A percentile compares a stretch with the other conserved stretches of the same genome.
Conservation (phyloP, 208 protist genomes). For the Crithidia brevicula region DNA sequence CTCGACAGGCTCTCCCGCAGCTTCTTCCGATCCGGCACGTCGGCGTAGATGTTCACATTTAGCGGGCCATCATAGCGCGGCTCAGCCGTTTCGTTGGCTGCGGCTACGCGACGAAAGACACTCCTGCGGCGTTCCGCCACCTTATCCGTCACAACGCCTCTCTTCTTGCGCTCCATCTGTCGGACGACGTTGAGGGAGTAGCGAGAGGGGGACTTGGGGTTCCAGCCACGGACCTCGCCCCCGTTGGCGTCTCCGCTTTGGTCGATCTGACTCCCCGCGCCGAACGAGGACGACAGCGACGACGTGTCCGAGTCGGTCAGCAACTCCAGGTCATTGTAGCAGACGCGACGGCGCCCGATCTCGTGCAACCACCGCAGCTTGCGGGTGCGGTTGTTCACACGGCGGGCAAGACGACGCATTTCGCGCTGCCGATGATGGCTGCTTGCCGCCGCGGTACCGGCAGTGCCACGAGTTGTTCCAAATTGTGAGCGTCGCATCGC, state of each 20-base stretch:
- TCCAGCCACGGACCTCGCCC: background rate
- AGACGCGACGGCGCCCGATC: conserved; percentile 20
- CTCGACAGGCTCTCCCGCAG: background rate
- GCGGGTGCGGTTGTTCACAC: conserved; percentile 25
- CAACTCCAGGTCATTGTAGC: conserved; percentile 31
- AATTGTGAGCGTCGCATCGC: too few species aligned
- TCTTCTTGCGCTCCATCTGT: conserved; percentile 13
- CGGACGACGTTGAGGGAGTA: conserved; percentile 20
- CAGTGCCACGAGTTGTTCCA: too few species aligned
- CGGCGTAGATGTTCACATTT: conserved; percentile 54
- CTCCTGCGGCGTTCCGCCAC: background rate
- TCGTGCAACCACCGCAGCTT: conserved; percentile 34
- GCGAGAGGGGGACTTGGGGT: background rate
- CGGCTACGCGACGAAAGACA: background rate
- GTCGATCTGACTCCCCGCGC: too few species aligned
- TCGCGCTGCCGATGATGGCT: conserved; percentile 14
- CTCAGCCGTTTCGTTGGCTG: background rate
- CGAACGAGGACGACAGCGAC: background rate
- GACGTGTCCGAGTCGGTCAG: conserved; percentile 22
- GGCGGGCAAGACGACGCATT: conserved; percentile 29
- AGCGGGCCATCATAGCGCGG: conserved; percentile 43
- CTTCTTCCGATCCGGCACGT: background rate
- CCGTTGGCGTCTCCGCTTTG: background rate
- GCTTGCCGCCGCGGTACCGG: background rate
- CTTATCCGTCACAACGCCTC: background rate